Percentiles rank a stretch among this genome's conserved stretches.
Evolutionary conservation across 345 rosid species (phyloP).

Genomic region (Geranium brycei): DNA sequence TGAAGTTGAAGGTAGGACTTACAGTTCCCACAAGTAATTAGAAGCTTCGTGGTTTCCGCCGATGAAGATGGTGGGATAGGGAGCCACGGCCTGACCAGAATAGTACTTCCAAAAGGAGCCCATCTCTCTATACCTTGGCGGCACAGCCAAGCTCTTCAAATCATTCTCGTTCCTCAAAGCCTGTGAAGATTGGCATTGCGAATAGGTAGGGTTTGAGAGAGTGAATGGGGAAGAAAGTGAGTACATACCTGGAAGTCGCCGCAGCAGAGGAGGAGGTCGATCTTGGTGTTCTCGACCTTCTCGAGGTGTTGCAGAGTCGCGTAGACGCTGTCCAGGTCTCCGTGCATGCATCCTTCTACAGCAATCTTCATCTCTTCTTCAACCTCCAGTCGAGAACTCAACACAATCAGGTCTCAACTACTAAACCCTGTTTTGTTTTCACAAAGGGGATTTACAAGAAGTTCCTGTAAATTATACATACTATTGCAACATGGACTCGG

Average conservation of each 20-base stretch:
- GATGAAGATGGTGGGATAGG: slow-evolving; percentile 82
- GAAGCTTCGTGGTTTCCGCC: slow-evolving; percentile 98
- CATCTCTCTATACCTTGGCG: slow-evolving; percentile 56
- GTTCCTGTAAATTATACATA: too few relatives aligned
- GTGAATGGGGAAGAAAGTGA: not conserved
- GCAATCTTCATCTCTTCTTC: slow-evolving; percentile 58
- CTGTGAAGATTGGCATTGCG: slow-evolving; percentile 13
- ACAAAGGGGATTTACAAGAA: too few relatives aligned
- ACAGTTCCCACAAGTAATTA: slow-evolving; percentile 89
- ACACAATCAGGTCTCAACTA: too few relatives aligned
- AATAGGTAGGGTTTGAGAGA: not conserved
- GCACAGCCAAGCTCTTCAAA: slow-evolving; percentile 73
- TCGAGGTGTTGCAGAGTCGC: slow-evolving; percentile 48
- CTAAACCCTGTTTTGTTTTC: too few relatives aligned
- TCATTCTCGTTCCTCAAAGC: slow-evolving; percentile 80
- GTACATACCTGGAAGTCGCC: slow-evolving; percentile 74
- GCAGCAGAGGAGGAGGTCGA: slow-evolving; percentile 92
- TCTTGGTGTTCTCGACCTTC: slow-evolving; percentile 37
- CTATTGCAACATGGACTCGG: too few relatives aligned
- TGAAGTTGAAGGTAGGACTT: slow-evolving; percentile 11
- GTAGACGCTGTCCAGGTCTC: slow-evolving; percentile 80
- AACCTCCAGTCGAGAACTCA: too few relatives aligned
- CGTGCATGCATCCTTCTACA: slow-evolving; percentile 96
- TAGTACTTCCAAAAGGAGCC: slow-evolving; percentile 91
- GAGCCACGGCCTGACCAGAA: slow-evolving; percentile 68